A percentile compares a stretch with the other conserved stretches of the same genome.
These are phyloP conservation scores for Boletales sp. DNA, from an alignment of 768 basidiomycete genomes.

Conservation along the genomic window DNA sequence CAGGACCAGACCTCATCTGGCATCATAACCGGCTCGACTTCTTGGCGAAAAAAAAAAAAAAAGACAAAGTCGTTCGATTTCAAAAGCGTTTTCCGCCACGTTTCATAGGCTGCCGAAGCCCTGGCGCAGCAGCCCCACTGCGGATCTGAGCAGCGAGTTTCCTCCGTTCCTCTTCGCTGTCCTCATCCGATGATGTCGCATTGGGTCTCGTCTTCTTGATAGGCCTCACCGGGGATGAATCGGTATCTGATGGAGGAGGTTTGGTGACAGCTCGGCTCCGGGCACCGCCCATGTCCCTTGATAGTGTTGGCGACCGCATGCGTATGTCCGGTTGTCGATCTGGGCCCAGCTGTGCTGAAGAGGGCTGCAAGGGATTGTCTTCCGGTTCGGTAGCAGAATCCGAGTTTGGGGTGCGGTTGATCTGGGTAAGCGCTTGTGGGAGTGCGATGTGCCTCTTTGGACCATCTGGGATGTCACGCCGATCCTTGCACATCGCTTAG, in stretches of 20 bases:
- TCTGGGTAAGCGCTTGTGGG: constrained; percentile 10
- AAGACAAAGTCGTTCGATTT: constrained; percentile 16
- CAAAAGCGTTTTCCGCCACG: constrained; percentile 73
- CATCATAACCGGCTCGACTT: neutral
- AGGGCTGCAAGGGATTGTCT: constrained; percentile 11
- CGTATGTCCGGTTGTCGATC: constrained; percentile 13
- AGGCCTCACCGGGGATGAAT: constrained; percentile 46
- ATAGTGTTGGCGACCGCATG: constrained; percentile 21
- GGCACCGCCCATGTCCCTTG: constrained; percentile 15
- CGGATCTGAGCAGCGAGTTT: constrained; percentile 40
- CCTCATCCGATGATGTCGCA: constrained; percentile 46
- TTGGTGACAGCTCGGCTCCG: constrained; percentile 23
- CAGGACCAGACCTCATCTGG: neutral
- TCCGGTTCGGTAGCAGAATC: constrained; percentile 31
- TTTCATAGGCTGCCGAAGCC: constrained; percentile 70
- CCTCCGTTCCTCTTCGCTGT: constrained; percentile 55
- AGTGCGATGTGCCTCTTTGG: constrained; percentile 2
- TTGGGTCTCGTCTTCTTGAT: constrained; percentile 48
- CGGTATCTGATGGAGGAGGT: constrained; percentile 38
- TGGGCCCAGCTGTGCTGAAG: neutral
- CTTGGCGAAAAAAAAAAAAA: neutral
- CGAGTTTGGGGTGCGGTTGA: constrained; percentile 10
- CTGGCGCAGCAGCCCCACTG: constrained; percentile 41
- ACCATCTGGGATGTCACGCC: neutral
- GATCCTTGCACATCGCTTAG: constrained; percentile 18